These are phyloP conservation scores for Pseudotsuga menziesii DNA, from an alignment of 75 land plant genomes.

Conservation along the genomic window DNA sequence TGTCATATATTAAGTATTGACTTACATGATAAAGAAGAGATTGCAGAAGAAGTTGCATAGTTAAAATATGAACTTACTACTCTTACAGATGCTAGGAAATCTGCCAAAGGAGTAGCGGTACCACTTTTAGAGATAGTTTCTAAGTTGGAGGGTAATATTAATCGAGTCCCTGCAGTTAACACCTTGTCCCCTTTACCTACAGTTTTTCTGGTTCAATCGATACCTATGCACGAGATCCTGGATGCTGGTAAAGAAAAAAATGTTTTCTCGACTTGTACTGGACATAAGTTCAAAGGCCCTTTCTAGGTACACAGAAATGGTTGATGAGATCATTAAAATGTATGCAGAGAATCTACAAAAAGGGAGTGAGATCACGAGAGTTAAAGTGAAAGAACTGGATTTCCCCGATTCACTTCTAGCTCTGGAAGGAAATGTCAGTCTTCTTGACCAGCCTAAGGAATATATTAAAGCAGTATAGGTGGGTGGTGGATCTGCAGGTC, in stretches of 20 bases:
- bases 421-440: conserved; percentile 64
- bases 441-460: conserved; percentile 77
- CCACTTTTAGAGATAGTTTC: conserved; percentile 74
- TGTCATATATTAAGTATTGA: conserved; percentile 75
- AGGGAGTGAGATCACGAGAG: conserved; percentile 88
- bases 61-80: conserved; percentile 63
- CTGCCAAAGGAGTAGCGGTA: conserved; percentile 68
- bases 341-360: conserved; percentile 92
- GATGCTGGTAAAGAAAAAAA: conserved; percentile 94
- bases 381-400: conserved; percentile 91
- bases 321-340: conserved; percentile 84
- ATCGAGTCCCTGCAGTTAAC: conserved; percentile 69
- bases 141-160: conserved; percentile 71
- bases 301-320: conserved; percentile 95
- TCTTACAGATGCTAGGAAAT: conserved; percentile 70
- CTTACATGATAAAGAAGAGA: conserved; percentile 89
- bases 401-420: conserved; percentile 92
- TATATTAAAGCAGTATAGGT: conserved; percentile 94
- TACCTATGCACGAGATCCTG: conserved; percentile 61
- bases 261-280: conserved; percentile 88
- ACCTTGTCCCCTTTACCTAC: conserved; percentile 69
- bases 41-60: conserved; percentile 93
- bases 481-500: conserved; percentile 84
- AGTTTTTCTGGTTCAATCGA: conserved; percentile 78
- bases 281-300: conserved; percentile 89